Percentiles rank a stretch among this genome's conserved stretches.
Conservation (phyloP, 148 eudicot genomes). For the Rhododendron kiyosumense region DNA sequence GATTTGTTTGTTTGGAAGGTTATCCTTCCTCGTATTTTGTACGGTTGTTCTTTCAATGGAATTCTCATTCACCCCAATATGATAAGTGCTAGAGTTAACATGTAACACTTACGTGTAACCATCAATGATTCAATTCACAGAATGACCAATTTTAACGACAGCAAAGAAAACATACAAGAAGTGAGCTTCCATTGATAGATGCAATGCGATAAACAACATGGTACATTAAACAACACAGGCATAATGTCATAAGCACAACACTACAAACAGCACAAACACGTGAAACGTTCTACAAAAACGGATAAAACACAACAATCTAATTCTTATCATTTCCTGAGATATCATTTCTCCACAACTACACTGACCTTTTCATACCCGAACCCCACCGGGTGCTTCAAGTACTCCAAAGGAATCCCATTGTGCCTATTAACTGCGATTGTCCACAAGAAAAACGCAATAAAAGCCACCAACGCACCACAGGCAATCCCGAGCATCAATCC, state of each 20-base stretch:
- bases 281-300: neutral
- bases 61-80: neutral
- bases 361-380: constrained; percentile 56
- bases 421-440: constrained; percentile 28
- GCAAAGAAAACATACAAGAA: neutral
- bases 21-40: neutral
- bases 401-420: constrained; percentile 23
- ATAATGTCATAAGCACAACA: neutral
- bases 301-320: neutral
- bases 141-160: neutral
- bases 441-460: constrained; percentile 40
- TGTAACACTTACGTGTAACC: neutral
- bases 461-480: constrained; percentile 57
- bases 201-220: neutral
- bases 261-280: neutral
- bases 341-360: constrained; percentile 22
- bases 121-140: neutral
- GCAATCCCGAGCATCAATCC: constrained; percentile 48
- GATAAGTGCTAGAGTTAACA: neutral
- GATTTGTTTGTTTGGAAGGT: neutral
- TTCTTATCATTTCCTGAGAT: neutral
- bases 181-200: neutral
- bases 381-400: constrained; percentile 24
- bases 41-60: too few species aligned
- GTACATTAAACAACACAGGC: neutral